These are phyloP conservation scores for Neckera pumila DNA, from an alignment of 225 moss, liverwort and hornwort genomes.

Conservation along the genomic window DNA sequence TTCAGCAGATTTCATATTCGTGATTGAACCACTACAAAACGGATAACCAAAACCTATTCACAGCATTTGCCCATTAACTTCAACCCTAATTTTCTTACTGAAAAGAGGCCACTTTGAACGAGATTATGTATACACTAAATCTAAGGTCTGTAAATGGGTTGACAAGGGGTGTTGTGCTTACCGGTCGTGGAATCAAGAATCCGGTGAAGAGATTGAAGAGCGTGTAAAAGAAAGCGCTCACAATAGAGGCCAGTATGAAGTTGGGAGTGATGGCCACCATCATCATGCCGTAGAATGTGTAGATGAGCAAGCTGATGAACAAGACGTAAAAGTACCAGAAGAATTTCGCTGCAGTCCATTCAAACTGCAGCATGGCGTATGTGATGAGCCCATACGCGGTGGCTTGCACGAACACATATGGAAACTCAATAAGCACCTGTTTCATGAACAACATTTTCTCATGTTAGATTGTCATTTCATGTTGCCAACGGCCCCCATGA, in stretches of 20 bases:
- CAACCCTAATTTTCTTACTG: background rate
- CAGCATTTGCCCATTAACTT: background rate
- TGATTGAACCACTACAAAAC: background rate
- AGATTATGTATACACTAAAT: background rate
- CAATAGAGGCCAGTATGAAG: slow-evolving; percentile 41
- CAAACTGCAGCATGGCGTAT: slow-evolving; percentile 36
- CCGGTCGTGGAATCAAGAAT: slow-evolving; percentile 47
- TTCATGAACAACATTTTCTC: background rate
- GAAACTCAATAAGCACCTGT: slow-evolving; percentile 52
- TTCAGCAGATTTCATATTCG: background rate
- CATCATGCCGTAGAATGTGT: slow-evolving; percentile 64
- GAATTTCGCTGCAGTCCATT: slow-evolving; percentile 49
- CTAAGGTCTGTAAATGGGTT: background rate
- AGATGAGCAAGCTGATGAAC: slow-evolving; percentile 34
- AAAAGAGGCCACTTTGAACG: background rate
- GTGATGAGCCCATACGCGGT: slow-evolving; percentile 18
- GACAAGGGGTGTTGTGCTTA: background rate
- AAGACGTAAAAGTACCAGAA: slow-evolving; percentile 32
- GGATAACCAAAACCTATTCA: background rate
- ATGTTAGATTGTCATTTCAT: background rate
- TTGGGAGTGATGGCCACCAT: slow-evolving; percentile 62
- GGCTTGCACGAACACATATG: slow-evolving; percentile 37
- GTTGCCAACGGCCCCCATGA: background rate
- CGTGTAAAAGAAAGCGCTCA: slow-evolving; percentile 46
- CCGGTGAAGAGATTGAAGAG: slow-evolving; percentile 61